Evolutionary conservation across 1,284 basidiomycete genomes (phyloP).

Genomic region (Puccinia triticina): DNA sequence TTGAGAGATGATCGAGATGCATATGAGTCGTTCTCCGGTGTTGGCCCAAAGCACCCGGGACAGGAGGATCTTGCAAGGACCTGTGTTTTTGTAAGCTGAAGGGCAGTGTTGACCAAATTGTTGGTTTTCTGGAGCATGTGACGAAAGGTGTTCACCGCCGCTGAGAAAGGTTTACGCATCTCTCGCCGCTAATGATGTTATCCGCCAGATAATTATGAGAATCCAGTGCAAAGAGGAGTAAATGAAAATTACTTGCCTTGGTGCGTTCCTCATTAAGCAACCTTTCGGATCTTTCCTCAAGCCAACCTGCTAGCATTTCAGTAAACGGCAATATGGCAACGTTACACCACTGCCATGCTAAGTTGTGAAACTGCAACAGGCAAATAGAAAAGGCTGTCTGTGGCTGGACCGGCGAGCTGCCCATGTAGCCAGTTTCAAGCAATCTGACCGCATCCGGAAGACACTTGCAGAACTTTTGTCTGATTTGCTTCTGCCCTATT

Average conservation of each 20-base stretch:
- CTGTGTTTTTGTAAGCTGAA: background rate
- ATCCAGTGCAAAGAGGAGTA: background rate
- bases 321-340: background rate
- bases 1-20: background rate
- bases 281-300: background rate
- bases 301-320: background rate
- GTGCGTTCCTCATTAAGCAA: background rate
- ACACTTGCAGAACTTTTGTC: background rate
- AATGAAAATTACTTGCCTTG: background rate
- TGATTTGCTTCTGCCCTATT: slow-evolving; percentile 17
- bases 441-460: background rate
- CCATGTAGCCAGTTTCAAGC: background rate
- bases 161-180: background rate
- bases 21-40: background rate
- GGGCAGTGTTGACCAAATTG: background rate
- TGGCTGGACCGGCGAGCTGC: background rate
- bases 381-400: slow-evolving; percentile 8
- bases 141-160: background rate
- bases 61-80: background rate
- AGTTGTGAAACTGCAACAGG: slow-evolving; percentile 16
- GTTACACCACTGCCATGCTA: slow-evolving; percentile 27
- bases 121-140: background rate
- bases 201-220: too few species aligned
- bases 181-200: background rate
- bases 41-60: slow-evolving; percentile 3